phyloP scores from a whole-genome alignment of 176 grass and related monocot genomes.

The Carex littledalei region DNA sequence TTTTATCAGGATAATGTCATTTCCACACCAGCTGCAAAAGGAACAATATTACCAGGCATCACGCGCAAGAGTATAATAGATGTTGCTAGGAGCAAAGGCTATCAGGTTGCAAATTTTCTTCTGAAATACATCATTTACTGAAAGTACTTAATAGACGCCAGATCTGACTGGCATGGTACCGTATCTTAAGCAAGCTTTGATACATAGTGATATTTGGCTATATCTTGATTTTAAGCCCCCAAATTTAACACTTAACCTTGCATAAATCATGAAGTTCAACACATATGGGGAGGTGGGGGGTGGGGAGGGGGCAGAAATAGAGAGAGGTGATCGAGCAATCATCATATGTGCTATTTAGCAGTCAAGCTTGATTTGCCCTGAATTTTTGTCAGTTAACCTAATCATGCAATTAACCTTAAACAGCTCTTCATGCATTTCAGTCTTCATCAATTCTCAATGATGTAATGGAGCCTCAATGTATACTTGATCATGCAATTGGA shows the following conservation, averaged over 20 bases:
- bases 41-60: slow-evolving; percentile 96
- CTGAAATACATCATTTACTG: background rate
- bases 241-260: background rate
- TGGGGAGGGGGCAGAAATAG: background rate
- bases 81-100: slow-evolving; percentile 65
- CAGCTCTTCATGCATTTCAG: background rate
- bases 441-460: background rate
- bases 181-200: background rate
- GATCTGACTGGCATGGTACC: background rate
- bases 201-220: background rate
- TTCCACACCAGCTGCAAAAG: slow-evolving; percentile 67
- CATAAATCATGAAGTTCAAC: background rate
- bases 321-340: background rate
- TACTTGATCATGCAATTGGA: background rate
- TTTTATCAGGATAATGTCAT: slow-evolving; percentile 66
- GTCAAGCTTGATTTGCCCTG: background rate
- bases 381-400: background rate
- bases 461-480: background rate
- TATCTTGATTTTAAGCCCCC: slow-evolving; percentile 10
- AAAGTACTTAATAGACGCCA: slow-evolving; percentile 12
- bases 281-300: background rate
- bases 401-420: background rate
- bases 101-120: slow-evolving; percentile 48
- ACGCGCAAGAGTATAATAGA: slow-evolving; percentile 99
- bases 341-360: background rate